Evolutionary conservation across 805 yeast genomes (phyloP).

Genomic region (Cyberlindnera suaveolens): DNA sequence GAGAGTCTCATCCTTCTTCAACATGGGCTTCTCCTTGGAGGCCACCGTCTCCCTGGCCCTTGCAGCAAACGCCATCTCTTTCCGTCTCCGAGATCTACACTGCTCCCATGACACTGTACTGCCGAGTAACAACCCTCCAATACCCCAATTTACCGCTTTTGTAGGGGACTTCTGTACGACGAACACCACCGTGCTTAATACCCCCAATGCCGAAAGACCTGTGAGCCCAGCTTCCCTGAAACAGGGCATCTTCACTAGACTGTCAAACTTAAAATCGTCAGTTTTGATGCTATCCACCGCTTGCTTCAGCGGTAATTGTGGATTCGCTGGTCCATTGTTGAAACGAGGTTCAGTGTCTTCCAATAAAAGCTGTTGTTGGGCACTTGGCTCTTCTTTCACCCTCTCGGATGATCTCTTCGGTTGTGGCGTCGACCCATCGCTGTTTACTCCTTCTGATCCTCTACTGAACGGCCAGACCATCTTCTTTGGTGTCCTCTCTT

Average conservation of each 20-base stretch:
- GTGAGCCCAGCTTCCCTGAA: constrained; percentile 74
- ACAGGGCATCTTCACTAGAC: constrained; percentile 60
- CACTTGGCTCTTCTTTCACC: constrained; percentile 2
- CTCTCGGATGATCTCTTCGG: constrained; percentile 21
- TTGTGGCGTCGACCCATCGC: neutral
- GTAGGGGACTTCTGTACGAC: constrained; percentile 56
- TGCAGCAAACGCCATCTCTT: constrained; percentile 59
- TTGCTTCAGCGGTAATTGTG: constrained; percentile 27
- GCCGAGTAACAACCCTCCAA: constrained; percentile 75
- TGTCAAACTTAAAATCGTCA: constrained; percentile 47
- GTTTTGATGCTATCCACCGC: constrained; percentile 38
- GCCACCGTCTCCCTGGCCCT: constrained; percentile 52
- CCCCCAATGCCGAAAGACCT: constrained; percentile 69
- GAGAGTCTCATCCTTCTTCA: constrained; percentile 21
- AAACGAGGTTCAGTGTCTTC: constrained; percentile 37
- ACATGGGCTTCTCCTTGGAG: constrained; percentile 31
- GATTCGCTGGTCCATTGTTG: constrained; percentile 25
- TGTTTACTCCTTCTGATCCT: neutral
- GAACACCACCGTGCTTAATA: constrained; percentile 60
- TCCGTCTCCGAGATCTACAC: constrained; percentile 67
- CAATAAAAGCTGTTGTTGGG: constrained; percentile 27
- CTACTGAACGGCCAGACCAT: constrained; percentile 22
- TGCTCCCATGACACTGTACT: constrained; percentile 89
- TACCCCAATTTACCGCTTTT: constrained; percentile 73
- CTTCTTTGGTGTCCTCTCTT: neutral